Base-by-base conservation (phyloP, 2,329 filamentous ascomycete genomes). In the Aureobasidium mangrovei region DNA sequence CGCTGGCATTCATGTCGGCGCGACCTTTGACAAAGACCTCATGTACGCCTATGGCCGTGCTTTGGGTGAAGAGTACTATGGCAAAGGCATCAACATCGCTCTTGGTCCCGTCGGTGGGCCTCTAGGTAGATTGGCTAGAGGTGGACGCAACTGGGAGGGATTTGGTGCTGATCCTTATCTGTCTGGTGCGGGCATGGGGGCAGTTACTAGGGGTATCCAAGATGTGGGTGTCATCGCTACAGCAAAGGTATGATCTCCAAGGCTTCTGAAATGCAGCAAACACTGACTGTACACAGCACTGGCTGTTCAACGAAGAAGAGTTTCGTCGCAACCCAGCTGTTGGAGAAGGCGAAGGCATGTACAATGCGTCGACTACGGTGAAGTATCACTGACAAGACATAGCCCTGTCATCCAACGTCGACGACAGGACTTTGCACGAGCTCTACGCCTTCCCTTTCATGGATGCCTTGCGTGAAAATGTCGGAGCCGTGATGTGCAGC, bases 71-170 rank as follows among this genome's bases (percentile, higher is more conserved):
- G 66, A 68, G 47, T 64, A 62, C 49, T 56, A 58, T 7, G 63
- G 58, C 27, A 68, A 67, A 44, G 66, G 66, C 4, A 61, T 63
- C 33, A 61, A 65, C 40, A 53, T 65, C 8, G 55, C 55, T 29
- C 47, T 57, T n/a, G 55, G 54, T 2, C 59, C 60, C 4, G 60
- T 62, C 8, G 84, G 89, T 35, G 86, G 86, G 0, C 80, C 88
- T 1, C 65, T 90, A 1, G 86, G 86, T 2, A 77, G 85, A 7
- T 86, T 88, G 62, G 84, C 84, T 1, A 75, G 81, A 48, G 86
- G 84, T 10, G 86, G 86, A 12, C 79, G 86, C 38, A 86, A 81
- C 61, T 90, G 85, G 86, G 86, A 90, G 65, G 81, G 82, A 0
- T 89, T 90, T 62, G 85, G 85, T 2, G 69, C 79, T 1, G 86